Evolutionary conservation across 805 yeast genomes (phyloP), one percentile per base, ranked within the genome.

Genomic region (Pichia scutulata): DNA sequence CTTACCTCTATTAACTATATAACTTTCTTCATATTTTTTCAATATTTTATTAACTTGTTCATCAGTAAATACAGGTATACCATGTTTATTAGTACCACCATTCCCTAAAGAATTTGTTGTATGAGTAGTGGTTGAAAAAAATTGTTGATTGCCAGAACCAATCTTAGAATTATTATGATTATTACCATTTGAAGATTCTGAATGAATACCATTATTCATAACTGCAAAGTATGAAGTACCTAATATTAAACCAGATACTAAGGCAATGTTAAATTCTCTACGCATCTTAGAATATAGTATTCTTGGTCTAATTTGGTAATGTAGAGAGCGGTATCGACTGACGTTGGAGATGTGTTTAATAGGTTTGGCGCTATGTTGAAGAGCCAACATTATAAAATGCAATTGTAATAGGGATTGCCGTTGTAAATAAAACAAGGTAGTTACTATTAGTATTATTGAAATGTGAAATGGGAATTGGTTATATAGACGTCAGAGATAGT

Each of bases 21-120:
- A 87, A 54, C 92, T 81, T 65, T 90, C 93, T 63, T 92, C 96
- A 56, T 74, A 72, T 57, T 81, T 81, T 52, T 90, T 77, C 55
- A 90, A 72, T 52, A 78, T 76, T 28, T 73, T 69, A 44, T 89
- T 77, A 10, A 89, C 89, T 59, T 88, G 90, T 28, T 78, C 84
- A 24, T 84, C 89, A 22, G 74, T 73, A 46, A 85, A 69, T 21
- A 84, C 63, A 48, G 74, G 74, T 2, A 84, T 71, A 3, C 79
- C 82, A 55, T 78, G 77, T 53, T 81, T 78, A 57, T 74, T 69
- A 21, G 72, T 62, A 16, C 77, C 72, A 25, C 67, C 70, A 30
- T 68, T 64, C 47, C 65, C 72, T 61, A 76, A 63, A 1, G 81
- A 75, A 39, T 53, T 60, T 25, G 68, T 62, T 1, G 64, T 59